These are phyloP conservation scores for Solanum peruvianum DNA, from an alignment of 257 asterid genomes.

Conservation along the genomic window DNA sequence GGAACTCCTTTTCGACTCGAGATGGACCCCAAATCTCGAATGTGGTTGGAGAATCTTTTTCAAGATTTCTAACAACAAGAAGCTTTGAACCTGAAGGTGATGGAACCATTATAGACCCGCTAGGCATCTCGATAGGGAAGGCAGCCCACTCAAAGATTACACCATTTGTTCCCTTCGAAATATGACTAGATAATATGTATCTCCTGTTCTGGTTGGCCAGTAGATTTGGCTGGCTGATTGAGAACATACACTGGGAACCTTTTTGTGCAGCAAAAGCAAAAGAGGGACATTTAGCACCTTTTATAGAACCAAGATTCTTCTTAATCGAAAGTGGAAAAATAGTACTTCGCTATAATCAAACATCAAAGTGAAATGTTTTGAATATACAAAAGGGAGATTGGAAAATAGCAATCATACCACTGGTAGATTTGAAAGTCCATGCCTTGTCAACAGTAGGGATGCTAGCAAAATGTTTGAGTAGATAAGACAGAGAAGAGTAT, in stretches of 20 bases:
- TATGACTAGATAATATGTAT: conserved; percentile 55
- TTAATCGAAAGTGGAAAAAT: neutral
- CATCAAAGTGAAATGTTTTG: neutral
- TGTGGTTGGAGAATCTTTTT: conserved; percentile 64
- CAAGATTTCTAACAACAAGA: conserved; percentile 63
- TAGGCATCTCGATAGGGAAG: conserved; percentile 67
- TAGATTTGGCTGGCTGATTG: conserved; percentile 64
- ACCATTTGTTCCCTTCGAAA: conserved; percentile 22
- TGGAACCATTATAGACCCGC: conserved; percentile 65
- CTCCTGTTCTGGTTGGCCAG: conserved; percentile 68
- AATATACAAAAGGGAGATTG: neutral
- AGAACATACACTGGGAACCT: conserved; percentile 68
- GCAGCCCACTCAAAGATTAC: conserved; percentile 70
- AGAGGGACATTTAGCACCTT: neutral
- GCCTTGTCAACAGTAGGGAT: conserved; percentile 79
- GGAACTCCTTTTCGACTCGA: conserved; percentile 61
- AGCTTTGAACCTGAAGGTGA: conserved; percentile 92
- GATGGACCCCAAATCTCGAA: conserved; percentile 84
- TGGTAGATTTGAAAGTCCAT: conserved; percentile 60
- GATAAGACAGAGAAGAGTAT: conserved; percentile 36
- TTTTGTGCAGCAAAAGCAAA: conserved; percentile 20
- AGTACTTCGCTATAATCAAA: neutral
- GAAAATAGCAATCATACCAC: conserved; percentile 26
- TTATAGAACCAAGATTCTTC: neutral
- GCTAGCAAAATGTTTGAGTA: conserved; percentile 57